Evolutionary conservation across 148 eudicot genomes (phyloP).

Genomic region (Agrostemma githago): DNA sequence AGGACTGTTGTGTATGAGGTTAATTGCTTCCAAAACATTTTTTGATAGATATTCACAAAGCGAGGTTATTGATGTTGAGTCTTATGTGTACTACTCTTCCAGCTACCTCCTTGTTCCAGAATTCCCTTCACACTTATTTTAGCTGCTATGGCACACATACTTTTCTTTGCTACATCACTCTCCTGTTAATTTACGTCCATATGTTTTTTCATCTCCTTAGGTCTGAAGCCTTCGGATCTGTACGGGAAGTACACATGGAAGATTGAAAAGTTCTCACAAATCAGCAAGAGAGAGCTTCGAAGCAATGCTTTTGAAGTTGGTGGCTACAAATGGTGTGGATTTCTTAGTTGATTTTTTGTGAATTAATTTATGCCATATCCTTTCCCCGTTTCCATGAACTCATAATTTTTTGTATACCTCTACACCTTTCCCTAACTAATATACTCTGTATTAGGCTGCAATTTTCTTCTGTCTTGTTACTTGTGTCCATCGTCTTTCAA

Average conservation of each 20-base stretch:
- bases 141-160: not conserved
- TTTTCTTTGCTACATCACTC: not conserved
- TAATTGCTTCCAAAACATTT: not conserved
- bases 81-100: not conserved
- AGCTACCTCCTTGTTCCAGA: not conserved
- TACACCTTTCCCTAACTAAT: not conserved
- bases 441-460: not conserved
- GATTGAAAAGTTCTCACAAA: conserved; percentile 78
- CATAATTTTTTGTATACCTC: not conserved
- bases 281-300: conserved; percentile 90
- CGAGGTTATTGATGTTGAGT: not conserved
- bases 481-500: not conserved
- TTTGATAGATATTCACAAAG: not conserved
- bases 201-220: conserved; percentile 31
- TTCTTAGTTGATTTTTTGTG: not conserved
- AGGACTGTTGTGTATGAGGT: not conserved
- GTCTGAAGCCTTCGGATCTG: conserved; percentile 69
- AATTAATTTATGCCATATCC: not conserved
- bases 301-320: conserved; percentile 90
- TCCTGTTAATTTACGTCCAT: not conserved
- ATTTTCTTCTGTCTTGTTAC: not conserved
- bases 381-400: not conserved
- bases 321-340: conserved; percentile 82
- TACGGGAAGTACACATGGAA: conserved; percentile 82
- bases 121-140: not conserved